These are phyloP conservation scores for Phytophthora pistaciae DNA, from an alignment of 352 stramenopile genomes.

Conservation along the genomic window DNA sequence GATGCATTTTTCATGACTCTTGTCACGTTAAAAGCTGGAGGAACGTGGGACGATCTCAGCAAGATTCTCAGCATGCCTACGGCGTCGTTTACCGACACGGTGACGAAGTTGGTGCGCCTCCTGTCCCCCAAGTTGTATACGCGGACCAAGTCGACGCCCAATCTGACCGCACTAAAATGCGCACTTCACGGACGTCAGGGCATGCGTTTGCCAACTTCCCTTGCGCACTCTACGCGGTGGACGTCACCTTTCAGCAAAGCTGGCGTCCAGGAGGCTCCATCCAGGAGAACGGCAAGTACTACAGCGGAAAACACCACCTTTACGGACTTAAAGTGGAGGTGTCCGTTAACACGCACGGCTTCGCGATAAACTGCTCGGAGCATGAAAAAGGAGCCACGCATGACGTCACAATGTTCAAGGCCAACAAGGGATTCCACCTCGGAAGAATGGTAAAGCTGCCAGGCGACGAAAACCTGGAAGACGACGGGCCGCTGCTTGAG, in stretches of 20 bases:
- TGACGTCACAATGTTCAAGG: background rate
- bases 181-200: background rate
- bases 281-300: background rate
- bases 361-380: conserved; percentile 2
- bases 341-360: conserved; percentile 3
- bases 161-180: background rate
- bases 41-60: background rate
- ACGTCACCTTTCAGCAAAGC: conserved; percentile 8
- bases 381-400: background rate
- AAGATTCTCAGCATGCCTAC: background rate
- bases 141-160: background rate
- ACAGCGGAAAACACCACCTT: conserved; percentile 4
- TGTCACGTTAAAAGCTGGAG: background rate
- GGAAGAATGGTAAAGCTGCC: background rate
- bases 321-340: conserved; percentile 11
- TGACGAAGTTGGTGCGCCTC: background rate
- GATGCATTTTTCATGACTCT: background rate
- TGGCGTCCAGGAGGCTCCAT: background rate
- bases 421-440: background rate
- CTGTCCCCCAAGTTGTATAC: background rate
- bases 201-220: background rate
- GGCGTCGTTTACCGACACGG: background rate
- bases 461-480: background rate
- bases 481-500: background rate
- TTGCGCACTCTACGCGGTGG: conserved; percentile 8